phyloP scores from a whole-genome alignment of 2,329 filamentous ascomycete species.

The Pyrenophora graminea region DNA sequence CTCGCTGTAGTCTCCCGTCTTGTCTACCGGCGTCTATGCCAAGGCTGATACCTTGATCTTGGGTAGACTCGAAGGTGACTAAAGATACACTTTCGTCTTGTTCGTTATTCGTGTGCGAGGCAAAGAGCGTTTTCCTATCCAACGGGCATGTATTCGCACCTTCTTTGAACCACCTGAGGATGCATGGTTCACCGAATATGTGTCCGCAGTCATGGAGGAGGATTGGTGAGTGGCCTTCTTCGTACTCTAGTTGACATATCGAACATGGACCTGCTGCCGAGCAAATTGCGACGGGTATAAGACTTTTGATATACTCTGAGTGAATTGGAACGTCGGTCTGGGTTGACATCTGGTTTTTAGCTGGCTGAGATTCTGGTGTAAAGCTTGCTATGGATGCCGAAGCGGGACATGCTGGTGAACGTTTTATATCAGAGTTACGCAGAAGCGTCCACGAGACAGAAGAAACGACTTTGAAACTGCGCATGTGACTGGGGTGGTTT shows the following conservation, averaged over 20 bases:
- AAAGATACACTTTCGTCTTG: neutral
- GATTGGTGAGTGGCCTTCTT: neutral
- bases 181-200: conserved; percentile 19
- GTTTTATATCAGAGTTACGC: neutral
- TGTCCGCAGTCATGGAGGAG: conserved; percentile 15
- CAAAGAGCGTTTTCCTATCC: conserved; percentile 4
- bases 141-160: neutral
- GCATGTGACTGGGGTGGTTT: neutral
- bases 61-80: neutral
- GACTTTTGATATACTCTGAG: neutral
- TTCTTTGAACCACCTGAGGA: conserved; percentile 6
- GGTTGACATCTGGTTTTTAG: neutral
- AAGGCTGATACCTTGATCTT: neutral
- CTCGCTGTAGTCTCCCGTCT: neutral
- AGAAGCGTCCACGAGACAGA: neutral
- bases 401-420: neutral
- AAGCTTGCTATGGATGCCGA: neutral
- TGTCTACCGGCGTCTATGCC: neutral
- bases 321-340: neutral
- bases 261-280: conserved; percentile 9
- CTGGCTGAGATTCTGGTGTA: neutral
- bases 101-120: neutral
- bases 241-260: conserved; percentile 14
- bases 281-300: conserved; percentile 3
- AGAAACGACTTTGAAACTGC: conserved; percentile 2